Percentiles rank a stretch among this genome's conserved stretches.
Conservation (phyloP, 2,329 filamentous ascomycete species). For the Neonectria punicea region DNA sequence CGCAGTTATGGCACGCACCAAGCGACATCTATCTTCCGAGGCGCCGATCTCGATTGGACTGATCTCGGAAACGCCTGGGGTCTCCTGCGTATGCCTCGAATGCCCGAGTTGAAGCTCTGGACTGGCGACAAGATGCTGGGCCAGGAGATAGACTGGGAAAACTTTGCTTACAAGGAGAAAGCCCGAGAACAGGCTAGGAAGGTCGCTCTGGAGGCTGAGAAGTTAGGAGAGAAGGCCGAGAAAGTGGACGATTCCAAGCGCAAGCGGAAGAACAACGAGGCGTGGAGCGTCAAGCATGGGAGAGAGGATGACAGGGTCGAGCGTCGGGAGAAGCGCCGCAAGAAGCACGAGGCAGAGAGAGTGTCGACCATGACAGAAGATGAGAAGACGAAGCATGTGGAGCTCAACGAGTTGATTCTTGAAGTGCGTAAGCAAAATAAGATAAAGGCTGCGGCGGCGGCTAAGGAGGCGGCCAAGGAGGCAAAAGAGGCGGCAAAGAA, state of each 20-base stretch:
- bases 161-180: constrained; percentile 78
- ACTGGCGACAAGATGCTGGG: constrained; percentile 73
- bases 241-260: constrained; percentile 58
- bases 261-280: constrained; percentile 71
- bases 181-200: constrained; percentile 73
- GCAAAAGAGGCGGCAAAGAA: constrained; percentile 43
- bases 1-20: constrained; percentile 92
- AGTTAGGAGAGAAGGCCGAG: constrained; percentile 50
- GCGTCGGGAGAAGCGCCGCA: constrained; percentile 72
- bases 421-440: constrained; percentile 70
- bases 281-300: constrained; percentile 79
- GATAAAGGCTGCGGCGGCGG: constrained; percentile 49
- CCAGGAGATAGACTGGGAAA: constrained; percentile 73
- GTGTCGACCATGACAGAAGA: constrained; percentile 75
- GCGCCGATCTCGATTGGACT: constrained; percentile 84
- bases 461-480: constrained; percentile 35
- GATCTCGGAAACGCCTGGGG: constrained; percentile 87
- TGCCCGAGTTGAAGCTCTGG: constrained; percentile 88
- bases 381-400: constrained; percentile 70
- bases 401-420: constrained; percentile 72
- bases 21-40: constrained; percentile 89
- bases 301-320: constrained; percentile 70
- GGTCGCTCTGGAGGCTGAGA: constrained; percentile 63
- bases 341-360: constrained; percentile 71
- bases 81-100: constrained; percentile 85